Evolutionary conservation across 1,284 basidiomycete genomes (phyloP), one percentile per base, ranked within the genome.

Genomic region (Rhodofomes roseus): DNA sequence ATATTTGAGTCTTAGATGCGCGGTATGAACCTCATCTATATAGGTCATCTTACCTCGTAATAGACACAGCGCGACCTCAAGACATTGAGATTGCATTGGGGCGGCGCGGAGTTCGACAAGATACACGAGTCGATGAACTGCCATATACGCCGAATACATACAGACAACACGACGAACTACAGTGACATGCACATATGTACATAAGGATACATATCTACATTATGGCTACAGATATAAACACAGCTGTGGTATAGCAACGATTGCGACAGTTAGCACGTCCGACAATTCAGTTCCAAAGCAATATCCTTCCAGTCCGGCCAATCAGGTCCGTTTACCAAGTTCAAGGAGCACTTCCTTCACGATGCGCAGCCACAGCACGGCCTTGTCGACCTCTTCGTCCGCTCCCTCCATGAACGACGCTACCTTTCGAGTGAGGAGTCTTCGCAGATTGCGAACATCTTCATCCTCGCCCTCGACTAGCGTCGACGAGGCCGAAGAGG

Each of bases 301-400:
- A 25, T 25, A 29, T 44, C 43, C 43, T 23, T 12, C 23, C 46
- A 52, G 31, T 52, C n/a, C 50, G 20, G 34, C 29, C 20, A n/a
- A 16, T 60, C 79, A 78, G 43, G 80, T 77, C 61, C 78, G 74
- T 60, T 78, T 74, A 68, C 82, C 82, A 46, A 87, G 78, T 56
- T 81, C 81, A 46, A 79, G 76, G 34, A 88, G 76, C 43, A 83
- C 82, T 57, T 84, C 84, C 65, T 82, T 84, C 60, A 89, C 81
- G 58, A 88, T 80, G 48, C 79, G 76, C 34, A 88, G 69, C 85
- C 89, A 89, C 2, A 73, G 72, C 25, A 76, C 74, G 44, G 79
- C 77, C 64, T 80, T 82, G 61, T 89, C 84, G 46, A 89, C 75
- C 71, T 89, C 79, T 64, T 89, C 86, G 70, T 84, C 79, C 46